Base-by-base conservation (phyloP, 441 rosid genomes). In the Bocquillonia castaneifolia region DNA sequence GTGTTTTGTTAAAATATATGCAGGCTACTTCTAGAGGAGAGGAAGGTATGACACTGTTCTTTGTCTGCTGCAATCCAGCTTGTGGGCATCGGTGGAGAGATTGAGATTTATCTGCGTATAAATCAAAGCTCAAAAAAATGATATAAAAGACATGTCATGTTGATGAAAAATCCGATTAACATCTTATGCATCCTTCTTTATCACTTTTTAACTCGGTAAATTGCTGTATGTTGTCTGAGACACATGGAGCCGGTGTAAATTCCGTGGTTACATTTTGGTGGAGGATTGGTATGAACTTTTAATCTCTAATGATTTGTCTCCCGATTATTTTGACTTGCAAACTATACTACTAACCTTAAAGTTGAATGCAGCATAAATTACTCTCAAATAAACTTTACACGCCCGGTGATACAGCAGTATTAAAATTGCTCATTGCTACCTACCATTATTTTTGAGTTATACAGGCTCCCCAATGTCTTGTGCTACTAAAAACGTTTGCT, bases 11-110 rank as follows among this genome's bases (percentile, higher is more conserved):
- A 9, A 51, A 67, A n/a, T n/a, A 40, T 10, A 28, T 78, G 77
- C 90, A 92, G 93, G 93, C 98, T 67, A 86, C 98, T 74, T 80
- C 93, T 47, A 84, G 96, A 77, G 96, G 96, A 18, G 95, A 90
- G 84, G 98, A 90, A 74, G 96, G 95, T 56, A 88, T 88, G 98
- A 88, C 98, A 0, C 79, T 92, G 70, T 88, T 90, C 79, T 92
- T 88, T 57, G 98, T 92, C 44, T 88, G 98, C 81, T 90, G 93
- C 80, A 90, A 86, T 71, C 87, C 88, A 0, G 86, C 76, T 34
- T 92, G 96, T 32, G 84, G 90, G 26, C 66, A 87, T 64, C 82
- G 93, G 2, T 90, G 96, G 96, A 87, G 93, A 75, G 98, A 89
- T 40, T 84, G 76, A 83, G 66, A 45, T 60, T 28, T 45, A 32